Conservation (phyloP, 83 land plant genomes). For the Thuja plicata region DNA sequence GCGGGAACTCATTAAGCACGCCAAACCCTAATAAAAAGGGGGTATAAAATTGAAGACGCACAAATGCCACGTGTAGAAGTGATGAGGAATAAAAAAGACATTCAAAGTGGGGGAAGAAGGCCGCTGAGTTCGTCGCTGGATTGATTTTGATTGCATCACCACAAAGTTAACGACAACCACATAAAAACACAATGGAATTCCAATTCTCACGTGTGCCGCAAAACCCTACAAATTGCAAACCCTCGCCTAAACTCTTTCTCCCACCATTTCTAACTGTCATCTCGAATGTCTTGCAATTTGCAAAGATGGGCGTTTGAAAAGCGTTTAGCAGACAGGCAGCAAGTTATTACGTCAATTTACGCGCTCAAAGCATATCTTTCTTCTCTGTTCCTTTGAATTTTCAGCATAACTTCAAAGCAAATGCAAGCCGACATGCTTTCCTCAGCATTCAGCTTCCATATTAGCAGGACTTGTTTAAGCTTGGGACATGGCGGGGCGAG, state of each 20-base stretch:
- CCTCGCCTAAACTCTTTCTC: neutral
- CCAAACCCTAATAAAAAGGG: no score
- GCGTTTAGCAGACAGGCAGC: neutral
- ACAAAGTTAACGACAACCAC: no score
- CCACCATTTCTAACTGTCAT: neutral
- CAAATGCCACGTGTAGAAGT: neutral
- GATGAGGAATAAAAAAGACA: neutral
- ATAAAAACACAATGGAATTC: no score
- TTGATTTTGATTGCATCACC: neutral
- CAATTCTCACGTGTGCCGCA: neutral
- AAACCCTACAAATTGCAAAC: neutral
- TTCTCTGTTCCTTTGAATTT: neutral
- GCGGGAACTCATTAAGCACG: no score
- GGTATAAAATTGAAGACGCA: no score
- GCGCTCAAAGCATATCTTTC: neutral
- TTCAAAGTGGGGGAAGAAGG: neutral
- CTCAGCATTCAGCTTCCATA: neutral
- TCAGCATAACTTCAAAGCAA: neutral
- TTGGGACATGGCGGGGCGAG: neutral
- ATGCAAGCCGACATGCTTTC: conserved; percentile 4
- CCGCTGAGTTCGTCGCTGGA: neutral
- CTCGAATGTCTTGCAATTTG: neutral
- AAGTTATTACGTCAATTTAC: neutral
- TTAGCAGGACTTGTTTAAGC: neutral
- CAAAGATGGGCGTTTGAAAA: neutral